These are phyloP conservation scores for Psilocybe cubensis DNA, from an alignment of 768 basidiomycete genomes.

Conservation along the genomic window DNA sequence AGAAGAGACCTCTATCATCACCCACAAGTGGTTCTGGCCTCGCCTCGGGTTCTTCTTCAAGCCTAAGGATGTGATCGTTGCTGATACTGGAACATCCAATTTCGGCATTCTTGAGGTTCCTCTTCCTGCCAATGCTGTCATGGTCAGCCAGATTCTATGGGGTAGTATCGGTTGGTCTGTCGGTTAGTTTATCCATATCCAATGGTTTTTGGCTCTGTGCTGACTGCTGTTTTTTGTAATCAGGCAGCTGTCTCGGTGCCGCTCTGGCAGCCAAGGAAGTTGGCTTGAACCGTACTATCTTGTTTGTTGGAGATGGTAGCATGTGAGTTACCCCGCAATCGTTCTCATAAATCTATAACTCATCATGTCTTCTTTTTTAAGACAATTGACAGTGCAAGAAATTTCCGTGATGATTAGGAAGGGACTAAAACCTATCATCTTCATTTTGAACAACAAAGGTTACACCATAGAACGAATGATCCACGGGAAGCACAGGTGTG, in stretches of 20 bases:
- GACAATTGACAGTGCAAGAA: constrained; percentile 83
- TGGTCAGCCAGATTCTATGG: constrained; percentile 83
- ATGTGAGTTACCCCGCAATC: constrained; percentile 51
- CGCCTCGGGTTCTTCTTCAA: constrained; percentile 73
- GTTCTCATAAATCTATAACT: constrained; percentile 2
- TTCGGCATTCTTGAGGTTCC: constrained; percentile 87
- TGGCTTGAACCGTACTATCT: constrained; percentile 65
- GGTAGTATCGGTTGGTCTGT: constrained; percentile 93
- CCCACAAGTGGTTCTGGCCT: constrained; percentile 87
- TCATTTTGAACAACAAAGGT: constrained; percentile 79
- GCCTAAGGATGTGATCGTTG: constrained; percentile 74
- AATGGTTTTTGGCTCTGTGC: background rate
- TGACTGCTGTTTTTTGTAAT: background rate
- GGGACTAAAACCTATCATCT: constrained; percentile 80
- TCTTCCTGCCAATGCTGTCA: constrained; percentile 69
- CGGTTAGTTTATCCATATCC: constrained; percentile 42
- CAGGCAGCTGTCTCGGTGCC: constrained; percentile 72
- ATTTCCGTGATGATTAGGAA: constrained; percentile 80
- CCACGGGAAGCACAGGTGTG: constrained; percentile 63
- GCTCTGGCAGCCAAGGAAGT: constrained; percentile 78
- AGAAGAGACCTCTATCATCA: constrained; percentile 58
- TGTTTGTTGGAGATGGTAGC: constrained; percentile 88
- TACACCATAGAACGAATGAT: constrained; percentile 88
- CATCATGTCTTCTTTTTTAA: constrained; percentile 26
- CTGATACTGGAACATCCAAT: constrained; percentile 88